Conservation (phyloP, 169 alveolate species). For the Amoebophrya sp. region DNA sequence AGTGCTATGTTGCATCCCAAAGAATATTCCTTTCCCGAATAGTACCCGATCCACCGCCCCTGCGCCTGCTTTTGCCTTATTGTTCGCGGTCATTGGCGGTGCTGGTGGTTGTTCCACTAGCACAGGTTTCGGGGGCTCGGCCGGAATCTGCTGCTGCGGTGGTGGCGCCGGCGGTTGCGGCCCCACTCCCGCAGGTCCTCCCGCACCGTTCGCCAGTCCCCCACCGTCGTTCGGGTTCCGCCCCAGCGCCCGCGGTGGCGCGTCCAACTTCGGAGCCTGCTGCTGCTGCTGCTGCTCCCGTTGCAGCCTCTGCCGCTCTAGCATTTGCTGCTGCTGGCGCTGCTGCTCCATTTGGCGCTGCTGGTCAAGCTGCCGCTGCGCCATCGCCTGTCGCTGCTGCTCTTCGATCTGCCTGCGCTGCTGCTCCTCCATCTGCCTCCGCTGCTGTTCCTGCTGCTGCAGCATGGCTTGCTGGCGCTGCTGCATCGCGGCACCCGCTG, state of each 20-base stretch:
- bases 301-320: too few species aligned
- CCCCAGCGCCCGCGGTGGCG: not conserved
- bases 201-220: too few species aligned
- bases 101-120: too few species aligned
- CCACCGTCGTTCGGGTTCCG: not conserved
- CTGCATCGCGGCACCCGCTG: not conserved
- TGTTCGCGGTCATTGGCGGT: too few species aligned
- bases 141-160: too few species aligned
- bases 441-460: not conserved
- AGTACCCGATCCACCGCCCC: too few species aligned
- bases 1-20: not conserved
- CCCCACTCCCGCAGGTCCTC: not conserved
- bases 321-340: not conserved
- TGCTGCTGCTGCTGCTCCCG: too few species aligned
- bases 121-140: too few species aligned
- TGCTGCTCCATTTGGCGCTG: not conserved
- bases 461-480: not conserved
- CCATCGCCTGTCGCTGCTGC: not conserved
- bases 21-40: not conserved
- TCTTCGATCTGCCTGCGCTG: not conserved
- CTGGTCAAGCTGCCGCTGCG: not conserved
- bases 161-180: too few species aligned
- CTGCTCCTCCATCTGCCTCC: not conserved
- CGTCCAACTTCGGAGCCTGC: not conserved
- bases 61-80: too few species aligned